Evolutionary conservation across 1,284 basidiomycete genomes (phyloP), one percentile per base, ranked within the genome.

Genomic region (Ceratorhiza oryzae-sativae): DNA sequence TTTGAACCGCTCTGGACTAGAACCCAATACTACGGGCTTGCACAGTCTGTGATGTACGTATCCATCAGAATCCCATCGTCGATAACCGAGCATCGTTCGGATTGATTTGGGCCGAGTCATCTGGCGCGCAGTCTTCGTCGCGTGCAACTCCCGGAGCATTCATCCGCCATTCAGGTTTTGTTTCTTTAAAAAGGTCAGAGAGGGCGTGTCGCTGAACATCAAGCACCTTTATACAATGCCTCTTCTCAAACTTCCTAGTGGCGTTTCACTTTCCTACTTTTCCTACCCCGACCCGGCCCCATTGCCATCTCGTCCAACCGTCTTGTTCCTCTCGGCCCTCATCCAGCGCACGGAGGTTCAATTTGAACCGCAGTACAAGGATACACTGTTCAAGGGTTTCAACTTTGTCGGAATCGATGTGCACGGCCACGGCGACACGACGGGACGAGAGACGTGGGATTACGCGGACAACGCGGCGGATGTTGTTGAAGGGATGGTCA

Each of bases 371-470:
- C 65, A 68, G 51, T 18, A 53, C 32, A 25, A 25, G 6, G 65
- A 68, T 48, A 20, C 32, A 8, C 65, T 51, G 25, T 68, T 56
- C 6, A 20, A 39, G 20, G 55, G 55, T 8, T 68, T 68, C 27
- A 68, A 68, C 27, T 58, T 55, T 34, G 65, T 68, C 4, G 65
- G 51, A 9, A 56, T 68, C 12, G 65, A 68, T 34, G 32, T 56
- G 4, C 65, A 68, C 39, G 65, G 65, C 25, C 65, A 68, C 36
- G 65, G 65, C 2, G 51, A 68, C 56, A 55, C 65, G n/a, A 51
- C 48, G 34, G 65, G 65, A n/a, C 48, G 65, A 2, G 49, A 39
- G 8, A 46, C 3, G n/a, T 68, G 65, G 65, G 41, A 55, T 36
- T 45, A 45, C 36, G 51, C n/a, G 39, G 65, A 68, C 27, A 68